phyloP scores from a whole-genome alignment of 2,329 filamentous ascomycete species.

The Ophiosphaerella narmari region DNA sequence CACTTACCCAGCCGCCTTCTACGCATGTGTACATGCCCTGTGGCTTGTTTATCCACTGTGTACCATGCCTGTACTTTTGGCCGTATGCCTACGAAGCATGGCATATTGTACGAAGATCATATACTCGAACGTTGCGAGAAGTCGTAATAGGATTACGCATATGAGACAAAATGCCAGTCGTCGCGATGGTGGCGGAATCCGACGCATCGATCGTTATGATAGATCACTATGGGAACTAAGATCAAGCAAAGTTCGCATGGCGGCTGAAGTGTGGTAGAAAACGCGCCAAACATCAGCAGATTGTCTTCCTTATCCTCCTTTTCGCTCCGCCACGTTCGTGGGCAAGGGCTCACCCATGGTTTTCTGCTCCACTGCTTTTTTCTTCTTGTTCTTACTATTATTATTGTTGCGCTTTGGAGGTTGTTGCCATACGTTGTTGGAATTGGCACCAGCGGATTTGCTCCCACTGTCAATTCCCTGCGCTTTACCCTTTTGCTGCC shows the following conservation, averaged over 20 bases:
- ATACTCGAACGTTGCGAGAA: no score
- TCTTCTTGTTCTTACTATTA: slow-evolving; percentile 33
- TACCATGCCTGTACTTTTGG: no score
- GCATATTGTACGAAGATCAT: no score
- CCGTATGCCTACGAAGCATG: no score
- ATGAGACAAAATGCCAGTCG: no score
- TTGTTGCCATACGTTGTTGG: slow-evolving; percentile 23
- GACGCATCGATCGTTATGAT: no score
- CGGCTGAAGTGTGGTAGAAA: no score
- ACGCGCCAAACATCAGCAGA: background rate
- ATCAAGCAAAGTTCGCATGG: background rate
- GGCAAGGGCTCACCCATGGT: slow-evolving; percentile 49
- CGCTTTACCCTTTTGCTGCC: slow-evolving; percentile 28
- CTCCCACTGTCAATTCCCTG: slow-evolving; percentile 30
- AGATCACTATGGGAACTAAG: background rate
- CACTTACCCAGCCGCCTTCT: no score
- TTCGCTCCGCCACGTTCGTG: slow-evolving; percentile 51
- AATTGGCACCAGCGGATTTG: slow-evolving; percentile 19
- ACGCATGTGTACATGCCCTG: no score
- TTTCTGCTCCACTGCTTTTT: slow-evolving; percentile 37
- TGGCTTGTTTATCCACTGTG: no score
- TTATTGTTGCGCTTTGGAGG: slow-evolving; percentile 10
- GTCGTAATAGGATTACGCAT: no score
- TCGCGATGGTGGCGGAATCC: no score
- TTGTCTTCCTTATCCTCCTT: slow-evolving; percentile 45